Conservation (phyloP, 306 rosid genomes). For the Quercus berberidifolia region DNA sequence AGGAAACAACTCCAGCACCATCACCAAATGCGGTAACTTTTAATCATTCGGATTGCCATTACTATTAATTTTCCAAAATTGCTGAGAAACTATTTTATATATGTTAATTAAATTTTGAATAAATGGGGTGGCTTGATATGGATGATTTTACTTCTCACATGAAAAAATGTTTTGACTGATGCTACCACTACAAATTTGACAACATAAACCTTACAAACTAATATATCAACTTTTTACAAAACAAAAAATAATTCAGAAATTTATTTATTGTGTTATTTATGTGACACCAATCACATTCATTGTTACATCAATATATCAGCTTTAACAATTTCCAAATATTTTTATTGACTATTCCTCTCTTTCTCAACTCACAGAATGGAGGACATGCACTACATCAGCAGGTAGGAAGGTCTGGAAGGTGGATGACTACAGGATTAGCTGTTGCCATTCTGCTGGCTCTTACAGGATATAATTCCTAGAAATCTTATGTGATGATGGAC, state of each 20-base stretch:
- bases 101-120: background rate
- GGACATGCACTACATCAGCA: constrained; percentile 44
- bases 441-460: constrained; percentile 44
- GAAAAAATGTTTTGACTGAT: background rate
- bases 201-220: too few species aligned
- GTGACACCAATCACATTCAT: too few species aligned
- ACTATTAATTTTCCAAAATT: background rate
- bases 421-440: constrained; percentile 48
- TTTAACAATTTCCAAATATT: background rate
- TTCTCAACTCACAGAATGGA: constrained; percentile 50
- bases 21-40: constrained; percentile 79
- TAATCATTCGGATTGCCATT: constrained; percentile 4
- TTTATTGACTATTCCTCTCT: constrained; percentile 6
- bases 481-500: constrained; percentile 9
- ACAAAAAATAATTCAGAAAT: too few species aligned
- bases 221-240: too few species aligned
- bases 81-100: background rate
- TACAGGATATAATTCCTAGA: constrained; percentile 43
- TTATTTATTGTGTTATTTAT: too few species aligned
- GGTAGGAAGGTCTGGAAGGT: constrained; percentile 36
- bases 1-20: constrained; percentile 73
- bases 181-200: too few species aligned
- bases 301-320: too few species aligned
- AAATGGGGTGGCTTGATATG: background rate
- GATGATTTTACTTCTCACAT: background rate